A percentile compares a stretch with the other conserved stretches of the same genome.
Evolutionary conservation across 108 stramenopile species (phyloP).

Genomic region (Thalassiosira profunda): DNA sequence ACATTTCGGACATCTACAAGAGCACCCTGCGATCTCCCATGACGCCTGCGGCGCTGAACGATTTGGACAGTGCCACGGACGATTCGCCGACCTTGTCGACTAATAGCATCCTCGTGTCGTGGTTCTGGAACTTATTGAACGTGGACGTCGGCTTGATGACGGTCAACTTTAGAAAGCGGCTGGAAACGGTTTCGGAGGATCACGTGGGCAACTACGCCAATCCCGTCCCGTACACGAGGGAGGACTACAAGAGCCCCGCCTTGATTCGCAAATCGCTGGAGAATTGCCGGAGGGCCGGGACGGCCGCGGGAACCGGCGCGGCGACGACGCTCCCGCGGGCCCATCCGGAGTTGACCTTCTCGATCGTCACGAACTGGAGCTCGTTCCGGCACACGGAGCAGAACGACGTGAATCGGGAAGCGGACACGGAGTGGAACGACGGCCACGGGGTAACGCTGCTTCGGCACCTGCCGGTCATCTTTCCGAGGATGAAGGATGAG

Average conservation of each 20-base stretch:
- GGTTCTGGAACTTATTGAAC: constrained; percentile 37
- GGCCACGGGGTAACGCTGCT: constrained; percentile 6
- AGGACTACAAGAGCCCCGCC: constrained; percentile 32
- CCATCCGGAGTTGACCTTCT: constrained; percentile 26
- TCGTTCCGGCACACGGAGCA: constrained; percentile 18
- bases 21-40: constrained; percentile 40
- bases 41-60: too few relatives aligned
- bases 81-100: constrained; percentile 33
- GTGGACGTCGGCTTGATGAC: constrained; percentile 45
- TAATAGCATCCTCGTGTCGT: constrained; percentile 38
- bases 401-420: neutral
- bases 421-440: neutral
- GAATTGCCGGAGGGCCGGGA: constrained; percentile 32
- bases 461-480: constrained; percentile 41
- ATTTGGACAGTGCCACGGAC: constrained; percentile 4
- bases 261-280: constrained; percentile 37
- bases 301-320: constrained; percentile 2
- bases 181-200: constrained; percentile 21
- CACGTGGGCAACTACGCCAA: constrained; percentile 47
- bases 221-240: constrained; percentile 34
- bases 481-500: constrained; percentile 21
- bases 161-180: constrained; percentile 34
- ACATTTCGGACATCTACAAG: constrained; percentile 14
- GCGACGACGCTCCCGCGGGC: constrained; percentile 27
- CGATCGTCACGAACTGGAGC: constrained; percentile 46